phyloP scores from a whole-genome alignment of 164 flowering plant genomes.

The Chimonanthus praecox region DNA sequence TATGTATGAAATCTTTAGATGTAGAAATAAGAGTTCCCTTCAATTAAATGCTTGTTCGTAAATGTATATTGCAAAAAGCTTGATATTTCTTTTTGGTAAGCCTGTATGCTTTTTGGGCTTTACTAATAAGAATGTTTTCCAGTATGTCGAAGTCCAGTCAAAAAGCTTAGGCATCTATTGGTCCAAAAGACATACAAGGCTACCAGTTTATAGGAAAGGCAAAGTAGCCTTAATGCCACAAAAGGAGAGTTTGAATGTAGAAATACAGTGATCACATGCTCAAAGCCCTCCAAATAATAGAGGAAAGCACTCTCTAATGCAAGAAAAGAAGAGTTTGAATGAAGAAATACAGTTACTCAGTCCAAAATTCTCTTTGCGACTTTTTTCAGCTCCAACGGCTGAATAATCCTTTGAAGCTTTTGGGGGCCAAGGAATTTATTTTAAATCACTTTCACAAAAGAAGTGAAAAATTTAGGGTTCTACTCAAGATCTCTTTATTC shows the following conservation, averaged over 20 bases:
- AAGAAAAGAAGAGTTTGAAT: conserved; percentile 63
- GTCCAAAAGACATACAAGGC: conserved; percentile 65
- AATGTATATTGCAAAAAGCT: too few relatives aligned
- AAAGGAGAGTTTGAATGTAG: background rate
- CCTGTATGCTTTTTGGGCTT: too few relatives aligned
- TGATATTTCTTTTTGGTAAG: too few relatives aligned
- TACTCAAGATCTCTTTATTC: too few relatives aligned
- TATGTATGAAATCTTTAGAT: too few relatives aligned
- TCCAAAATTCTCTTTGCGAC: background rate
- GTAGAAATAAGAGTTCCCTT: too few relatives aligned
- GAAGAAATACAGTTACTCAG: conserved; percentile 26
- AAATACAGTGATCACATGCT: background rate
- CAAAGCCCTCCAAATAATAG: background rate
- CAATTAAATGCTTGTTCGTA: too few relatives aligned
- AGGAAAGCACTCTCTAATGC: conserved; percentile 31
- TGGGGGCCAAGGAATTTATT: conserved; percentile 15
- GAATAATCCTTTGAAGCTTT: conserved; percentile 6
- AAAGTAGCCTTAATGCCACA: conserved; percentile 11
- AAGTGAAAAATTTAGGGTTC: conserved; percentile 19
- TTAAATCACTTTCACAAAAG: conserved; percentile 10
- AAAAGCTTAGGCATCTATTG: conserved; percentile 53
- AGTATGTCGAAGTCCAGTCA: conserved; percentile 46
- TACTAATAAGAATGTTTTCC: conserved; percentile 11
- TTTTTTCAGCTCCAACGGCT: conserved; percentile 18
- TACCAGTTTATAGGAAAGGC: conserved; percentile 51